These are phyloP conservation scores for Alternaria gaisen DNA, from an alignment of 2,329 filamentous ascomycete genomes.

Conservation along the genomic window DNA sequence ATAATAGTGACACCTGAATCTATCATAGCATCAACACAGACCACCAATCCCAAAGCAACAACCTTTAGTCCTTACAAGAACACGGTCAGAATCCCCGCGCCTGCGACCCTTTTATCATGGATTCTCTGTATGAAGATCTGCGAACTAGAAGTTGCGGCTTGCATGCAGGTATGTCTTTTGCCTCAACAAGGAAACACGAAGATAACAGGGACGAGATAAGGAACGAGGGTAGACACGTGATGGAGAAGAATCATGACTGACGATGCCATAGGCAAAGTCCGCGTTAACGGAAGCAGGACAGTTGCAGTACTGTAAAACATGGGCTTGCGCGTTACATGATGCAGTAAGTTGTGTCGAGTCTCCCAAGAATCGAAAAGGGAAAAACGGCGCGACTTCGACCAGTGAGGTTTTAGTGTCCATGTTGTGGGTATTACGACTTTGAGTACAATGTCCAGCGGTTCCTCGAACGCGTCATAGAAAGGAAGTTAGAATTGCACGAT, in stretches of 20 bases:
- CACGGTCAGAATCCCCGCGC: neutral
- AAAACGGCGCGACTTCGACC: neutral
- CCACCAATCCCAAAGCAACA: neutral
- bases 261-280: neutral
- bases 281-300: neutral
- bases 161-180: neutral
- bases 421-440: neutral
- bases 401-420: neutral
- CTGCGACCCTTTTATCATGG: neutral
- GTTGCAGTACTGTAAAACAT: neutral
- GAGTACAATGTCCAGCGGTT: neutral
- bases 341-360: neutral
- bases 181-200: neutral
- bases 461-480: neutral
- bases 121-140: neutral
- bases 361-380: neutral
- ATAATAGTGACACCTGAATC: neutral
- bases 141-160: neutral
- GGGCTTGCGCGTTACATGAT: slow-evolving; percentile 1
- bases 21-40: neutral
- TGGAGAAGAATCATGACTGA: neutral
- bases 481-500: neutral
- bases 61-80: neutral
- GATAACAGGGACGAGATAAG: neutral
- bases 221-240: no score